phyloP scores from a whole-genome alignment of 192 early-diverging fungal species.

The Coemansia sp. region DNA sequence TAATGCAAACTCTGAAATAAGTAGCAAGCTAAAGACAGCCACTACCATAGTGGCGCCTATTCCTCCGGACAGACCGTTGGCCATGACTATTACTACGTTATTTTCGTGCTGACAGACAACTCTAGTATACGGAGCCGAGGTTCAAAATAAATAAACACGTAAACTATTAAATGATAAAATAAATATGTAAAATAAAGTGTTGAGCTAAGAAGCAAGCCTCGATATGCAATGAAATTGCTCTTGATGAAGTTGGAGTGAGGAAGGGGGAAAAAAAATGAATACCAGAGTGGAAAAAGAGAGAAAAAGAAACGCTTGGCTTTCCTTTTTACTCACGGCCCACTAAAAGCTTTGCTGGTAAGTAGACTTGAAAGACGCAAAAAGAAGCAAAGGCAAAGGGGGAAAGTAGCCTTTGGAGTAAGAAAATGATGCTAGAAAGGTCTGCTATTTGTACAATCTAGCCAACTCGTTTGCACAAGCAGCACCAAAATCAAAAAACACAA shows the following conservation, averaged over 20 bases:
- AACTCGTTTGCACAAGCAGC: neutral
- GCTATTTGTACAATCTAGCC: neutral
- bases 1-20: slow-evolving; percentile 25
- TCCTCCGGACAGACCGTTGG: slow-evolving; percentile 6
- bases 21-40: neutral
- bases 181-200: neutral
- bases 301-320: neutral
- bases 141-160: neutral
- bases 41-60: slow-evolving; percentile 4
- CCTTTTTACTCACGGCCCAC: neutral
- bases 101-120: neutral
- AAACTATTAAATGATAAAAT: neutral
- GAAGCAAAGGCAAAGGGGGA: neutral
- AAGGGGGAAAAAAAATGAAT: neutral
- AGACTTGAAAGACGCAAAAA: neutral
- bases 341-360: neutral
- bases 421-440: neutral
- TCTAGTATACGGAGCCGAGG: neutral
- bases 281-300: neutral
- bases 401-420: neutral
- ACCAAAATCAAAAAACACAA: neutral
- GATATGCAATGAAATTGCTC: neutral
- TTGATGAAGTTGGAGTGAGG: neutral
- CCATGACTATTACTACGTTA: neutral
- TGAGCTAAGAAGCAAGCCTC: neutral